These are phyloP conservation scores for Maudiozyma bulderi DNA, from an alignment of 805 yeast genomes.

Conservation along the genomic window DNA sequence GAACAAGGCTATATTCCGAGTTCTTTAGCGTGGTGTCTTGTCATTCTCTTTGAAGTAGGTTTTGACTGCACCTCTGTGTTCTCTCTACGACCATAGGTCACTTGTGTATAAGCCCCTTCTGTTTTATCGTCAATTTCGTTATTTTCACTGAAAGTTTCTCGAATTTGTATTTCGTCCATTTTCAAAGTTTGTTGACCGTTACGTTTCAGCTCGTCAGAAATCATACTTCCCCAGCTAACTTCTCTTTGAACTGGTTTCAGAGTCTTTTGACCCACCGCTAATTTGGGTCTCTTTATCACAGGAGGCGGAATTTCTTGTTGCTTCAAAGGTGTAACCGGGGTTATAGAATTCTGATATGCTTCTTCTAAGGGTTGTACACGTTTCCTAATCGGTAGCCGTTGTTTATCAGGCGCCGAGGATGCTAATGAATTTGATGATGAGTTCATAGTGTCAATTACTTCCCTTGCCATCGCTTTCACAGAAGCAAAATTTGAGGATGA, in stretches of 20 bases:
- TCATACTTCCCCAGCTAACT: slow-evolving; percentile 25
- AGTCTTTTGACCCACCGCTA: neutral
- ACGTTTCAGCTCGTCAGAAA: slow-evolving; percentile 10
- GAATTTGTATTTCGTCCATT: neutral
- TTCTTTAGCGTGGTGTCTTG: slow-evolving; percentile 17
- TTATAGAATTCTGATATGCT: neutral
- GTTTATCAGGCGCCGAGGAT: neutral
- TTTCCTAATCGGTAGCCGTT: neutral
- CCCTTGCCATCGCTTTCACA: neutral
- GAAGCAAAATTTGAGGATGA: neutral
- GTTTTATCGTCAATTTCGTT: neutral
- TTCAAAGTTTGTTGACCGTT: slow-evolving; percentile 1
- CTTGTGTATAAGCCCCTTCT: slow-evolving; percentile 15
- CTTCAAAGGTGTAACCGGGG: neutral
- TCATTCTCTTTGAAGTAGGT: slow-evolving; percentile 9
- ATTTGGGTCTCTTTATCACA: slow-evolving; percentile 3
- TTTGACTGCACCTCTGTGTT: neutral
- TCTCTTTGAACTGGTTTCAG: slow-evolving; percentile 11
- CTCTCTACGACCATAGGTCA: slow-evolving; percentile 19
- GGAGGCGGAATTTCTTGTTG: neutral
- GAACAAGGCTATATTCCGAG: slow-evolving; percentile 6
- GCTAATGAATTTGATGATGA: neutral
- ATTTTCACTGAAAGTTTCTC: slow-evolving; percentile 1
- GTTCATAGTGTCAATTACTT: neutral
- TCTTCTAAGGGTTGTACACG: neutral